These are phyloP conservation scores for Meripilus lineatus DNA, from an alignment of 1,284 basidiomycete genomes.

Conservation along the genomic window DNA sequence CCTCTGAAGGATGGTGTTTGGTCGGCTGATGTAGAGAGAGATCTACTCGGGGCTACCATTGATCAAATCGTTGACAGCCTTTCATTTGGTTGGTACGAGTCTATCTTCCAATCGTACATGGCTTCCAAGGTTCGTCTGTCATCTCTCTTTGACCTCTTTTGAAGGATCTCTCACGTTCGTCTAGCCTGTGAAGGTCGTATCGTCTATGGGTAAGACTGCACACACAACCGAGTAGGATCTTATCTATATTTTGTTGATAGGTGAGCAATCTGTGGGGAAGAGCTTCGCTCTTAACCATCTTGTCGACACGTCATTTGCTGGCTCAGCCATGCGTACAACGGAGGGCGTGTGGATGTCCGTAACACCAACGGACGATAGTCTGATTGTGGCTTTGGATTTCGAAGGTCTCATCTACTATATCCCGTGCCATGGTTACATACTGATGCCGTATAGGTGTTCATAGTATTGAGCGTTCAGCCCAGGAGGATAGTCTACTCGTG, in stretches of 20 bases:
- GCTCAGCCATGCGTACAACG: slow-evolving; percentile 62
- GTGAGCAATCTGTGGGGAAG: slow-evolving; percentile 62
- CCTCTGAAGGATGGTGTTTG: slow-evolving; percentile 56
- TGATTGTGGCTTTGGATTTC: slow-evolving; percentile 60
- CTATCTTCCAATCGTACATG: slow-evolving; percentile 59
- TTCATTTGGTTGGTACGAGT: slow-evolving; percentile 64
- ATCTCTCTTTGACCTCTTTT: not conserved
- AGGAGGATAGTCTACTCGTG: slow-evolving; percentile 59
- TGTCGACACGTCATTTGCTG: slow-evolving; percentile 60
- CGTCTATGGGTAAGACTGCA: slow-evolving; percentile 50
- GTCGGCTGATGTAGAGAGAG: slow-evolving; percentile 44
- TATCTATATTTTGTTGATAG: slow-evolving; percentile 12
- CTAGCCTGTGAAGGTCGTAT: slow-evolving; percentile 58
- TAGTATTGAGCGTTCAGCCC: slow-evolving; percentile 56
- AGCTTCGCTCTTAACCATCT: slow-evolving; percentile 59
- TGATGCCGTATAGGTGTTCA: slow-evolving; percentile 43
- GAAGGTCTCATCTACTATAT: slow-evolving; percentile 37
- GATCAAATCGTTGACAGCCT: slow-evolving; percentile 49
- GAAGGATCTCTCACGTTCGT: not conserved
- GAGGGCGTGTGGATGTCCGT: slow-evolving; percentile 70
- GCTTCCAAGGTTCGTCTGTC: slow-evolving; percentile 38
- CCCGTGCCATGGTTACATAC: not conserved
- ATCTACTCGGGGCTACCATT: slow-evolving; percentile 55
- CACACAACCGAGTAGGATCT: not conserved
- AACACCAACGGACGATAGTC: slow-evolving; percentile 48